phyloP scores from a whole-genome alignment of 2,329 filamentous ascomycete species.

The Pyricularia grisea region DNA sequence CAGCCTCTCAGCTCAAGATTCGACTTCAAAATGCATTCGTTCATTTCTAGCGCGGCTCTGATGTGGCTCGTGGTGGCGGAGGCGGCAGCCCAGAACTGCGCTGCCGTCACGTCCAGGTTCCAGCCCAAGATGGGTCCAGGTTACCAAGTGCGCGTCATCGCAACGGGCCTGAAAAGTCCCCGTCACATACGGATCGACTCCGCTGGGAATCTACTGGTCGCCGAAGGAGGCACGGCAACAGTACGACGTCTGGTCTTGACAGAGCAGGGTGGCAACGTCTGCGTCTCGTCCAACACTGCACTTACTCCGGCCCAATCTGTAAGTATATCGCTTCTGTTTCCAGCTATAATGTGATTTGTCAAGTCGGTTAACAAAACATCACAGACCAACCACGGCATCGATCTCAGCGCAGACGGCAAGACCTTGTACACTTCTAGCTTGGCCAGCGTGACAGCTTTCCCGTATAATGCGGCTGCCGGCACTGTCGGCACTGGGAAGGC shows the following conservation, averaged over 20 bases:
- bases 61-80: constrained; percentile 6
- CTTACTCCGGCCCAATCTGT: constrained; percentile 12
- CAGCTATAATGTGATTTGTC: background rate
- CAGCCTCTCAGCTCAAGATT: background rate
- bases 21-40: background rate
- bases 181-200: constrained; percentile 9
- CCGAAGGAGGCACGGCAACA: constrained; percentile 1
- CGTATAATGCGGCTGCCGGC: constrained; percentile 42
- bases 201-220: constrained; percentile 4
- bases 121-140: constrained; percentile 12
- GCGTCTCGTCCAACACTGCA: constrained; percentile 22
- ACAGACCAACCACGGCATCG: constrained; percentile 36
- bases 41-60: background rate
- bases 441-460: constrained; percentile 47
- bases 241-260: constrained; percentile 28
- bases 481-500: constrained; percentile 28
- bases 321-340: background rate
- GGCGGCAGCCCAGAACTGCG: constrained; percentile 8
- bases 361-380: background rate
- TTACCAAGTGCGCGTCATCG: constrained; percentile 11
- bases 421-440: constrained; percentile 43
- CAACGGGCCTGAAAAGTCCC: constrained; percentile 11
- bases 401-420: constrained; percentile 33
- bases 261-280: constrained; percentile 29
- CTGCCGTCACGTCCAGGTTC: constrained; percentile 10